Base-by-base conservation (phyloP, 768 basidiomycete species). In the Xanthoconium stramineum region DNA sequence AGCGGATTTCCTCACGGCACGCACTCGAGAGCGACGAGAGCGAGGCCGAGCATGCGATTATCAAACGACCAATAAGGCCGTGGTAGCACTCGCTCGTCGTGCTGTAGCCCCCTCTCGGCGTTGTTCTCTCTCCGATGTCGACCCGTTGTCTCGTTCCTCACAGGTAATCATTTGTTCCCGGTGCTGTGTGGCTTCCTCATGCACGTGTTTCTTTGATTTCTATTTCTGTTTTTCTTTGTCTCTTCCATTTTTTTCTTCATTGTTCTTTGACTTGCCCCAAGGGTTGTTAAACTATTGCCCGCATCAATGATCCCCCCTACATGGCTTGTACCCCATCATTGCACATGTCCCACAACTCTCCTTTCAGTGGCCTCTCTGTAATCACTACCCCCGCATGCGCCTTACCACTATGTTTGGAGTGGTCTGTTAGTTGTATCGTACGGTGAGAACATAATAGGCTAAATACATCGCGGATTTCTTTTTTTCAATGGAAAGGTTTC, bases 31-130 rank as follows among this genome's bases (percentile, higher is more conserved):
- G 65, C 40, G 68, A 67, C 50, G 77, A 77, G 56, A 73, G 74
- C 44, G 78, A 78, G 59, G 68, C 57, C 52, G 74, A 76, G 52
- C 65, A 40, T 20, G n/a, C 38, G 2, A 66, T 44, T 39, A 49
- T 69, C 33, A 64, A 58, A 45, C 74, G 74, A 40, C 79, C 79
- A 5, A 67, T 77, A 43, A 68, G 80, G 37, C 80, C 80, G 57
- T 82, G 80, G 80, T 81, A 69, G 69, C 17, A 6, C 47, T 44
- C 19, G 39, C 38, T 39, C 15, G 30, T 33, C 19, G 43, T 30
- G 42, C 24, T 49, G 30, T 45, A 33, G 3, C 30, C 20, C 14
- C 2, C 5, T 53, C 35, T 19, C 47, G 36, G 20, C 32, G 5
- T 50, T 10, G n/a, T 32, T 35, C 13, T 20, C 36, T 28, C 30